Percentiles rank a stretch among this genome's conserved stretches.
These are phyloP conservation scores for Volvox reticuliferus DNA, from an alignment of 139 green algal species.

Conservation along the genomic window DNA sequence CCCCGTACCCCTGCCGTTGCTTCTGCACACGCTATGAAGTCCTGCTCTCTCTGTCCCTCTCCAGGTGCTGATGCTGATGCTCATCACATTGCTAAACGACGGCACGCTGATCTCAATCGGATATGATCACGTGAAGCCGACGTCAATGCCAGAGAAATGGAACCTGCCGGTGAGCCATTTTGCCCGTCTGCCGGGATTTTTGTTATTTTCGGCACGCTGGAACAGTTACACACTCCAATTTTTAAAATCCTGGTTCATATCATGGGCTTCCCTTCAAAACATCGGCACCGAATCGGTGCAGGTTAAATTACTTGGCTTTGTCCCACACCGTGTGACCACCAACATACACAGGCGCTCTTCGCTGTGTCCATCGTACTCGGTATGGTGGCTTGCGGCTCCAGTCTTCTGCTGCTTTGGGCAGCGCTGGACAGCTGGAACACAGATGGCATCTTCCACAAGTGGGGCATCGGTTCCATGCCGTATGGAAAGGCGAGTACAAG, in stretches of 20 bases:
- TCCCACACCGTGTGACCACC: too few relatives aligned
- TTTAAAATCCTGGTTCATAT: too few relatives aligned
- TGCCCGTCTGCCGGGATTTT: too few relatives aligned
- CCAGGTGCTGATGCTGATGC: slow-evolving; percentile 80
- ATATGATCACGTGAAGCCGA: slow-evolving; percentile 87
- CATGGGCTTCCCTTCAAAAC: too few relatives aligned
- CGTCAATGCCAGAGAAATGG: slow-evolving; percentile 84
- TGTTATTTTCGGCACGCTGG: too few relatives aligned
- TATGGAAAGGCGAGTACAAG: slow-evolving; percentile 63
- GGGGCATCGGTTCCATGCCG: slow-evolving; percentile 61
- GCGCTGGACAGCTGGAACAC: slow-evolving; percentile 73
- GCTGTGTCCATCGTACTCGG: slow-evolving; percentile 79
- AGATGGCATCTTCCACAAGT: slow-evolving; percentile 42
- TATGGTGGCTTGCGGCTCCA: slow-evolving; percentile 78
- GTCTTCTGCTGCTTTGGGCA: slow-evolving; percentile 82
- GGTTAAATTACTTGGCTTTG: too few relatives aligned
- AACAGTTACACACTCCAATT: too few relatives aligned
- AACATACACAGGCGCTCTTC: slow-evolving; percentile 66
- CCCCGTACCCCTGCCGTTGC: too few relatives aligned
- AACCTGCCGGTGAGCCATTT: slow-evolving; percentile 57
- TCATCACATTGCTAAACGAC: slow-evolving; percentile 95
- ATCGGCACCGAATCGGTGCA: too few relatives aligned
- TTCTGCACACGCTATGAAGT: too few relatives aligned
- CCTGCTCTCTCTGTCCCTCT: not conserved
- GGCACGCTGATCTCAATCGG: slow-evolving; percentile 89